Base-by-base conservation (phyloP, 805 yeast species). In the Clavispora phyllophila region DNA sequence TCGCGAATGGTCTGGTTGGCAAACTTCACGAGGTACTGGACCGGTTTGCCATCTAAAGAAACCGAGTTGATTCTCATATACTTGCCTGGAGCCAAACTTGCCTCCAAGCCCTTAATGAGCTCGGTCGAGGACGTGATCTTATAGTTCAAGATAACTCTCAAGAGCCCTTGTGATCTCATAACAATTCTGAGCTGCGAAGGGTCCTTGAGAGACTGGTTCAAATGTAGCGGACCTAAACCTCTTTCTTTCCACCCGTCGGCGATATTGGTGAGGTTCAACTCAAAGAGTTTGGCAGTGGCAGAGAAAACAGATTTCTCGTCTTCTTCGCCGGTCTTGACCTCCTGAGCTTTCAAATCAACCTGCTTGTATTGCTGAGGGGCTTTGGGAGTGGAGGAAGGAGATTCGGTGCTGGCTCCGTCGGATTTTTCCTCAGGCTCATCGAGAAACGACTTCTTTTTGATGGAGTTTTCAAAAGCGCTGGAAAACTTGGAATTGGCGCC, bases 201-300 rank as follows among this genome's bases (percentile, higher is more conserved):
- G 36, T 66, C 64, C 9, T 52, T 48, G 20, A 54, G 47, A 2
- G 70, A 62, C 48, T 68, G 69, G 62, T 93, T 91, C 20, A 93
- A 75, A 58, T 87, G 96, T n/a, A 93, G 65, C 4, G 79, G 75
- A 2, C 99, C 99, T 33, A 85, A 73, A 19, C 99, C 99, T 56
- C 93, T 79, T 63, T 93, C 99, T 60, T 87, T 93, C 99, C 99
- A 93, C 2, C 96, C 96, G 14, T 75, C 79, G 8, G 75, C 60
- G 3, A 84, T 70, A 28, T 80, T 75, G 0, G 82, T 67, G 24
- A 90, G 67, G 54, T 86, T 85, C 52, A 87, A 66, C 24, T 78
- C 81, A 58, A 90, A 93, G 22, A 93, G 66, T 57, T 90, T 87
- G 4, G 95, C 87, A 37, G 84, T 81, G 29, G 84, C 75, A 35